These are phyloP conservation scores for Mycothermus thermophilus DNA, from an alignment of 495 filamentous ascomycete genomes.

Conservation along the genomic window DNA sequence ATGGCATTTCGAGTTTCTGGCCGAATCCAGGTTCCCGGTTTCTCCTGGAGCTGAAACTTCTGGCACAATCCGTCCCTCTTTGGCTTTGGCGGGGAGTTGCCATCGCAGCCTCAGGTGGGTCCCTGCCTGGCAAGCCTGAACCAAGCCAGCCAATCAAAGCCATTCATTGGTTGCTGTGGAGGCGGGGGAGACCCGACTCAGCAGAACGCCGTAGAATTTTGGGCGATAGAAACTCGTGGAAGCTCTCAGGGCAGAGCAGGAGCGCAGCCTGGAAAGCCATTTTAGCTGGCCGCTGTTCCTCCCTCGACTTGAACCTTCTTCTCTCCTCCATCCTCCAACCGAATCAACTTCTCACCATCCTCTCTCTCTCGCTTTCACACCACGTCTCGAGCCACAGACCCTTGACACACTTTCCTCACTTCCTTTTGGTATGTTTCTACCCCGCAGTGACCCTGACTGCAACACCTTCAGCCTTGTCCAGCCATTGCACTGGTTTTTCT, in stretches of 20 bases:
- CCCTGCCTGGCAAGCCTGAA: conserved; percentile 8
- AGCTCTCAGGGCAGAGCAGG: conserved; percentile 17
- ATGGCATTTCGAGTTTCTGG: too few relatives aligned
- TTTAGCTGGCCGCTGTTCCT: conserved; percentile 21
- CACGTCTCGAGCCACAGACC: conserved; percentile 8
- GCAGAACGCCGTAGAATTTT: conserved; percentile 18
- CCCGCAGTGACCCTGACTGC: not conserved
- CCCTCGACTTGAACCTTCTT: conserved; percentile 4
- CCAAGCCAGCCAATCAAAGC: conserved; percentile 15
- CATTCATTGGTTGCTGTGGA: conserved; percentile 14
- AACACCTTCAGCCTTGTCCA: conserved; percentile 2
- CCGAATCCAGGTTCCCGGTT: too few relatives aligned
- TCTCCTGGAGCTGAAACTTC: too few relatives aligned
- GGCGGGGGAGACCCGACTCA: conserved; percentile 20
- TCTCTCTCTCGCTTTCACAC: conserved; percentile 7
- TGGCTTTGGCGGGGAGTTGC: not conserved
- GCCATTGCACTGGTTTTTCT: not conserved
- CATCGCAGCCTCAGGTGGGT: conserved; percentile 15
- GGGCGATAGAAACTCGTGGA: conserved; percentile 28
- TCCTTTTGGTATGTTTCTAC: conserved; percentile 13
- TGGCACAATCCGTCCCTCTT: too few relatives aligned
- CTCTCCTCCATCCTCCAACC: conserved; percentile 12
- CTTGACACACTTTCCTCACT: not conserved
- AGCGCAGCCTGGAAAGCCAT: conserved; percentile 16
- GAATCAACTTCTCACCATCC: conserved; percentile 7